Evolutionary conservation across 306 rosid genomes (phyloP).

Genomic region (Argentina anserina): DNA sequence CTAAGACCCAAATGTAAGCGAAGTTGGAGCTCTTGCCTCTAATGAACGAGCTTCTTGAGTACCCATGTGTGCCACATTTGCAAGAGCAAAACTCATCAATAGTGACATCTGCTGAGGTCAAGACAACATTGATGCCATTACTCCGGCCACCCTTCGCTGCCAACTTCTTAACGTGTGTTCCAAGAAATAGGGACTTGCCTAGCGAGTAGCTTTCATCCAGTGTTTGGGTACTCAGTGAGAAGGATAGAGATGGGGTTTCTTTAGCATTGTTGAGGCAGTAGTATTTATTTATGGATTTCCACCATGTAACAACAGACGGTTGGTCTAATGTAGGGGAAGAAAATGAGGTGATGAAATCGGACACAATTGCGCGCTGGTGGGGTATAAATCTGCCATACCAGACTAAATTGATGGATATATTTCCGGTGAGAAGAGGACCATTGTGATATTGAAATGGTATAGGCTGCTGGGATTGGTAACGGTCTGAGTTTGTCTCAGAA

Average conservation of each 20-base stretch:
- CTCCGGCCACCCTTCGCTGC: constrained; percentile 41
- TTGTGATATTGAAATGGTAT: constrained; percentile 61
- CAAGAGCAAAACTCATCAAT: constrained; percentile 35
- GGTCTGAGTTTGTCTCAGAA: constrained; percentile 16
- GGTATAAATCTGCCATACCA: constrained; percentile 75
- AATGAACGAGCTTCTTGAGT: constrained; percentile 17
- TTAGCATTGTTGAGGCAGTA: constrained; percentile 26
- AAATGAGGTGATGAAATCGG: constrained; percentile 63
- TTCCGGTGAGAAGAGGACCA: constrained; percentile 58
- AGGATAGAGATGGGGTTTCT: constrained; percentile 14
- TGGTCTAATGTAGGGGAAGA: constrained; percentile 26
- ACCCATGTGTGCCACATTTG: constrained; percentile 41
- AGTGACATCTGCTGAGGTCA: constrained; percentile 35
- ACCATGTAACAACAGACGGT: constrained; percentile 60
- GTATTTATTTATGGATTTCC: constrained; percentile 38
- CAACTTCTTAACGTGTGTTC: constrained; percentile 19
- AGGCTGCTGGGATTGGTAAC: constrained; percentile 22
- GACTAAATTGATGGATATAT: constrained; percentile 53
- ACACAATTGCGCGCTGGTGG: constrained; percentile 50
- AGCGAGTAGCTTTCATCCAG: constrained; percentile 33
- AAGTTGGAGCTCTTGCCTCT: constrained; percentile 33
- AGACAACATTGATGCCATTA: constrained; percentile 52
- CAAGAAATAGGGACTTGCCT: constrained; percentile 45
- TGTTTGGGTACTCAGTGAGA: constrained; percentile 35
- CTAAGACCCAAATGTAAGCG: constrained; percentile 26